A percentile compares a stretch with the other conserved stretches of the same genome.
These are phyloP conservation scores for Helicocarpus griseus DNA, from an alignment of 2,329 filamentous ascomycete species.

Conservation along the genomic window DNA sequence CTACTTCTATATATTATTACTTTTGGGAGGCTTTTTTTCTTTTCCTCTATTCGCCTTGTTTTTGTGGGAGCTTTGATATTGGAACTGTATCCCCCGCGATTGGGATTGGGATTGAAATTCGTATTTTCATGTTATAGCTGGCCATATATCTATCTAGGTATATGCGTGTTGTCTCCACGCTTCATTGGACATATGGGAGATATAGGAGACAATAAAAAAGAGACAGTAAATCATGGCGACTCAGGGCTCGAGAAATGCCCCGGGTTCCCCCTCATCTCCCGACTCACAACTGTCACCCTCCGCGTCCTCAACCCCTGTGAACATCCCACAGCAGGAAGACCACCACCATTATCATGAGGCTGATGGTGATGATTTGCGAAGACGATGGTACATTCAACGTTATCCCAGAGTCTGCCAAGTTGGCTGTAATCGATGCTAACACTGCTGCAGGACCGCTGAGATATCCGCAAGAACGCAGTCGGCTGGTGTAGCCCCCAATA, in stretches of 20 bases:
- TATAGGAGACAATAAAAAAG: not conserved
- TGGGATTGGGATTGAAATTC: too few relatives aligned
- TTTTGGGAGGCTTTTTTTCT: not conserved
- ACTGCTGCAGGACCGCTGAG: not conserved
- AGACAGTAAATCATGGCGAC: not conserved
- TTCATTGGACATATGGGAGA: not conserved
- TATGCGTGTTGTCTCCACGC: too few relatives aligned
- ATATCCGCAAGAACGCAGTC: not conserved
- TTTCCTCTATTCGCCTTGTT: too few relatives aligned
- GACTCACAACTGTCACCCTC: not conserved
- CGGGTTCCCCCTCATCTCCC: not conserved
- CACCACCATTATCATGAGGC: not conserved
- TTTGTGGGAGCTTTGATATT: too few relatives aligned
- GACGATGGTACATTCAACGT: not conserved
- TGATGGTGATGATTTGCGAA: not conserved
- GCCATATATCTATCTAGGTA: too few relatives aligned
- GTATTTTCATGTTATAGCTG: too few relatives aligned
- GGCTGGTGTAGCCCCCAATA: constrained; percentile 70
- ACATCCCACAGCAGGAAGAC: not conserved
- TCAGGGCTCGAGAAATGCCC: not conserved
- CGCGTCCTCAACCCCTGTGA: not conserved
- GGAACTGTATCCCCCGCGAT: too few relatives aligned
- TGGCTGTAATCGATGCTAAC: not conserved
- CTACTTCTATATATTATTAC: too few relatives aligned
- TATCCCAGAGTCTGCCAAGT: not conserved